phyloP scores from a whole-genome alignment of 305 asterid species.

The Striga hermonthica region DNA sequence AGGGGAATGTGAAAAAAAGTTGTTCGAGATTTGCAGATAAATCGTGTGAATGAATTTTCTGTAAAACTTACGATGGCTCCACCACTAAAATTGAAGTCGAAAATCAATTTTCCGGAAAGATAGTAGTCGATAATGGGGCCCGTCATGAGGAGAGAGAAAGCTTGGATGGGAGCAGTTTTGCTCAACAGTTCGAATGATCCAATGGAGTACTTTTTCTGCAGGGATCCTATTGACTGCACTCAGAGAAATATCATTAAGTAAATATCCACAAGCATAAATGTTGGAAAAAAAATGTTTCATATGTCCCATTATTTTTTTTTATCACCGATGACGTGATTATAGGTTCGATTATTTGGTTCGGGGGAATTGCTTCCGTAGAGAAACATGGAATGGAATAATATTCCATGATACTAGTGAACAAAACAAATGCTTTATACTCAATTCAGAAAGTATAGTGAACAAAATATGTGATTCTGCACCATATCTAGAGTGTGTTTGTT shows the following conservation, averaged over 20 bases:
- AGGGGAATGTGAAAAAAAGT: slow-evolving; percentile 14
- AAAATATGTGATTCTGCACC: no score
- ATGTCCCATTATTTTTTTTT: not conserved
- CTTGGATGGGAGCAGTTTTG: slow-evolving; percentile 96
- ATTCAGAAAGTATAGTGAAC: no score
- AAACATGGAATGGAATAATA: slow-evolving; percentile 1
- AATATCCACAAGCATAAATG: slow-evolving; percentile 26
- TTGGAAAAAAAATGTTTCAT: slow-evolving; percentile 8
- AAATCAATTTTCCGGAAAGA: slow-evolving; percentile 55
- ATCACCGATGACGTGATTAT: not conserved
- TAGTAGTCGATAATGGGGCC: slow-evolving; percentile 83
- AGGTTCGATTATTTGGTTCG: not conserved
- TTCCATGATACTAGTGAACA: not conserved
- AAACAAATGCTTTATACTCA: no score
- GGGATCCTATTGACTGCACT: slow-evolving; percentile 92
- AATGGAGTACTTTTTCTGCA: slow-evolving; percentile 92
- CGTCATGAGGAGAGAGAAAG: slow-evolving; percentile 78
- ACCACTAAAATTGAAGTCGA: slow-evolving; percentile 49
- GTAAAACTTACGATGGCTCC: slow-evolving; percentile 66
- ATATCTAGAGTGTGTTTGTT: no score
- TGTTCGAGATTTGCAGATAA: not conserved
- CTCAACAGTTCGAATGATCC: slow-evolving; percentile 93
- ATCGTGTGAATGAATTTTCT: not conserved
- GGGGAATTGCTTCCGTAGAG: not conserved
- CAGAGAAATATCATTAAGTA: slow-evolving; percentile 26